These are phyloP conservation scores for Cutaneotrichosporon sp. DNA, from an alignment of 1,284 basidiomycete species.

Conservation along the genomic window DNA sequence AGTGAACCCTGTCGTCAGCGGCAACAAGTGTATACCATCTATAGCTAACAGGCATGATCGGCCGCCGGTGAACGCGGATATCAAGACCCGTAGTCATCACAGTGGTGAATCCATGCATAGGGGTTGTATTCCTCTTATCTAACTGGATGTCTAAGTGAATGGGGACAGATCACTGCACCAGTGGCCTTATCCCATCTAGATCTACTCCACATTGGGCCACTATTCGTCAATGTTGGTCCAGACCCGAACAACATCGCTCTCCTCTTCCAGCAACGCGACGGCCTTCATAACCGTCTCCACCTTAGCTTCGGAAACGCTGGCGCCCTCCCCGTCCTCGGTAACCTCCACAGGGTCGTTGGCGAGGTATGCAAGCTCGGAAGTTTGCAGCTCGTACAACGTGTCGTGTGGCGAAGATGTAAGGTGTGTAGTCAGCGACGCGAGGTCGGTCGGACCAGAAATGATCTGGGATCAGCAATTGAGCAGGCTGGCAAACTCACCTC, in stretches of 20 bases:
- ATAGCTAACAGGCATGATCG: background rate
- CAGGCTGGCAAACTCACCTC: constrained; percentile 28
- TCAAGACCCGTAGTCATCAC: background rate
- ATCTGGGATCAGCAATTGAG: constrained; percentile 28
- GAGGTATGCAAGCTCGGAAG: constrained; percentile 42
- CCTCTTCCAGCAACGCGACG: constrained; percentile 44
- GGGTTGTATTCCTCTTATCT: background rate
- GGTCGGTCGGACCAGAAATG: constrained; percentile 35
- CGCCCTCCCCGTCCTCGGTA: constrained; percentile 29
- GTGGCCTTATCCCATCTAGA: background rate
- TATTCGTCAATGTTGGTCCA: constrained; percentile 48
- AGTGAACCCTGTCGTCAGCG: too few species aligned
- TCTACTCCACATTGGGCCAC: background rate
- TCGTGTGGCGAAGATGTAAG: constrained; percentile 29
- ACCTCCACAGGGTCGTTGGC: constrained; percentile 39
- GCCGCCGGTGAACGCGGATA: background rate
- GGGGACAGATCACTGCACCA: background rate
- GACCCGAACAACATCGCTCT: constrained; percentile 47
- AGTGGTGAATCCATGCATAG: background rate
- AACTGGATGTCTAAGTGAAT: background rate
- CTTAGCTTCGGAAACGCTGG: constrained; percentile 32
- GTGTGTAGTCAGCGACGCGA: constrained; percentile 31
- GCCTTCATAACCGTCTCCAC: constrained; percentile 35
- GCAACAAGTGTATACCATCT: too few species aligned
- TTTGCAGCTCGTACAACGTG: constrained; percentile 29